Conservation (phyloP, 78 protist species). For the Planoprotostelium fungivorum region DNA sequence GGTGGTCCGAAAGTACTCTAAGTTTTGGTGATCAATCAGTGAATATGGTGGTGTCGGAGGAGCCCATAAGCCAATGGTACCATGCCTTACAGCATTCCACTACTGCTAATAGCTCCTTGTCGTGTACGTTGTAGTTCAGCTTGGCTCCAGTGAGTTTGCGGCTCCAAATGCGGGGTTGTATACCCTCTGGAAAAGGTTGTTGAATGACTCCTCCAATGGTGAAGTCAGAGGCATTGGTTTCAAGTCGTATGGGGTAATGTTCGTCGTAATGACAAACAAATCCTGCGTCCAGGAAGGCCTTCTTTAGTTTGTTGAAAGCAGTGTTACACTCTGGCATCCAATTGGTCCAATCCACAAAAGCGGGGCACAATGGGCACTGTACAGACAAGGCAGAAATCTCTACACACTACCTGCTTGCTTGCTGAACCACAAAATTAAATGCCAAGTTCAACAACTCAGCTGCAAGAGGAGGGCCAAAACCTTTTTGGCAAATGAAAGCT, state of each 20-base stretch:
- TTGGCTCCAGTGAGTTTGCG: slow-evolving; percentile 11
- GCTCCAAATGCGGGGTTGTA: neutral
- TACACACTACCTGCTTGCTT: too few relatives aligned
- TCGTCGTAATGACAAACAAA: neutral
- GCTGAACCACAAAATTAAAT: too few relatives aligned
- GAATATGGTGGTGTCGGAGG: neutral
- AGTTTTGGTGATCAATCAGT: slow-evolving; percentile 32
- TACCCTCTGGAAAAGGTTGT: slow-evolving; percentile 4
- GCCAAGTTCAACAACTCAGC: too few relatives aligned
- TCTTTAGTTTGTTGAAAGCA: slow-evolving; percentile 8
- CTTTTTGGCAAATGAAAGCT: too few relatives aligned
- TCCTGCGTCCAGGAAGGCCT: neutral
- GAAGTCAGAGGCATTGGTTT: slow-evolving; percentile 22
- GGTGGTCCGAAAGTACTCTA: neutral
- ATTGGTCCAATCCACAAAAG: too few relatives aligned
- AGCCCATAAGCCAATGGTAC: neutral
- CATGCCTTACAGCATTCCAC: neutral
- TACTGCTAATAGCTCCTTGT: slow-evolving; percentile 21
- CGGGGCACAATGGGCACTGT: too few relatives aligned
- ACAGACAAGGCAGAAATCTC: too few relatives aligned
- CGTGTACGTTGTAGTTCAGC: neutral
- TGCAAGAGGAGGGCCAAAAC: too few relatives aligned
- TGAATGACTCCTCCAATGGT: slow-evolving; percentile 31
- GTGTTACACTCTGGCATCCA: neutral
- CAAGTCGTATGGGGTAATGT: neutral